Evolutionary conservation across 1,139 yeast genomes (phyloP), one percentile per base, ranked within the genome.

Genomic region (Yamadazyma dushanensis): DNA sequence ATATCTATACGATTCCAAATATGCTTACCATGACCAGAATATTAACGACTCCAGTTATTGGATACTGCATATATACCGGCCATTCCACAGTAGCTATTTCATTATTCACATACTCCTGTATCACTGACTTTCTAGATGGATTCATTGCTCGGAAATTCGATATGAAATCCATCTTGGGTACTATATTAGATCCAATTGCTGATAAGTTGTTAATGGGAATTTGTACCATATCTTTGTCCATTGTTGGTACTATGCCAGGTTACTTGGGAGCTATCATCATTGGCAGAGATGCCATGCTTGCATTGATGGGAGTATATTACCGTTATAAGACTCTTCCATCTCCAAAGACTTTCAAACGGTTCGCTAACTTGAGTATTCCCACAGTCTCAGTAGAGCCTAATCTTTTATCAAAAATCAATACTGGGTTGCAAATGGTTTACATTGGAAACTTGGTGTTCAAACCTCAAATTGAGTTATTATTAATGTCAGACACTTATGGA

Each of bases 101-200:
- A 3, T 56, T 92, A 14, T 92, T 92, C 58, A 72, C 80, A 0
- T 88, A 87, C 51, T 89, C 97, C 0, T 86, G 97, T 47, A 57
- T 89, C 8, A 90, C 98, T 0, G 99, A 94, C 57, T 82, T 86
- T 47, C 62, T 90, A 16, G 99, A 94, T 57, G 98, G 99, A 0
- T 86, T 64, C 53, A 78, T 94, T 46, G 98, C 99, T 8, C 70
- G 99, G 36, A 74, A 62, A 42, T 90, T 63, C 66, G 80, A 88
- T 38, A 69, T 84, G 74, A 78, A 80, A 50, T 81, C 96, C 0
- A 82, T 86, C 2, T 76, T 90, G 4, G 99, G 99, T 0, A 84
- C 96, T 0, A 83, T 94, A 15, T 67, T 94, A 28, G 99, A 94
- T 53, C 98, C 99, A 0, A 73, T 89, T 66, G 99, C 98, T 0